Evolutionary conservation across 225 moss, liverwort and hornwort genomes (phyloP).

Genomic region (Climacium dendroides): DNA sequence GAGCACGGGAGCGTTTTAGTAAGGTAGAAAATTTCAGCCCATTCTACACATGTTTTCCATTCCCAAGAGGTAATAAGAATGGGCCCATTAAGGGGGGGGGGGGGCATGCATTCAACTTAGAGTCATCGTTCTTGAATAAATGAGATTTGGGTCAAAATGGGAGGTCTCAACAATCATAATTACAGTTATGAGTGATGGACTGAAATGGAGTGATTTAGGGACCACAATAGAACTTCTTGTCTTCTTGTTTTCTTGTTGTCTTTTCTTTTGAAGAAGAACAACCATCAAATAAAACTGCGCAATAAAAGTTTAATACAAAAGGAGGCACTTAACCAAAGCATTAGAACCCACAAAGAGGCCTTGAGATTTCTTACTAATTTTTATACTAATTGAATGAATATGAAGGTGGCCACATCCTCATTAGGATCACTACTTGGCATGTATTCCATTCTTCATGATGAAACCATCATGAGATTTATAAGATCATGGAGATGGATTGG

Average conservation of each 20-base stretch:
- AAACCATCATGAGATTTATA: too few species aligned
- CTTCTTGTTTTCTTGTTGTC: neutral
- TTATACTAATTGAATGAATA: too few species aligned
- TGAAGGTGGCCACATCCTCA: too few species aligned
- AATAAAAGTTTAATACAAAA: neutral
- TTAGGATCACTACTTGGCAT: too few species aligned
- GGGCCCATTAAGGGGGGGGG: fast-evolving
- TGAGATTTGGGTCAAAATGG: neutral
- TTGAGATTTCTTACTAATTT: too few species aligned
- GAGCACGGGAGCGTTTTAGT: neutral
- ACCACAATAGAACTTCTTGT: neutral
- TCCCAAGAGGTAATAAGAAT: too few species aligned
- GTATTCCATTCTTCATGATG: too few species aligned
- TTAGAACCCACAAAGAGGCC: too few species aligned
- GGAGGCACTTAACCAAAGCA: fast-evolving
- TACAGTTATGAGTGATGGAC: neutral
- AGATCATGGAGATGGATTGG: too few species aligned
- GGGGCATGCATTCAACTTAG: neutral
- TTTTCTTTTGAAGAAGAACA: neutral
- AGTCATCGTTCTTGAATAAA: neutral
- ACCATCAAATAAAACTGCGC: neutral
- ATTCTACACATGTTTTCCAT: neutral
- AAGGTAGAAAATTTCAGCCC: neutral
- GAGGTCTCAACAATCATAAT: neutral
- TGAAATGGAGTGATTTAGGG: too few species aligned